Conservation (phyloP, 345 rosid genomes). For the Dimocarpus longan region DNA sequence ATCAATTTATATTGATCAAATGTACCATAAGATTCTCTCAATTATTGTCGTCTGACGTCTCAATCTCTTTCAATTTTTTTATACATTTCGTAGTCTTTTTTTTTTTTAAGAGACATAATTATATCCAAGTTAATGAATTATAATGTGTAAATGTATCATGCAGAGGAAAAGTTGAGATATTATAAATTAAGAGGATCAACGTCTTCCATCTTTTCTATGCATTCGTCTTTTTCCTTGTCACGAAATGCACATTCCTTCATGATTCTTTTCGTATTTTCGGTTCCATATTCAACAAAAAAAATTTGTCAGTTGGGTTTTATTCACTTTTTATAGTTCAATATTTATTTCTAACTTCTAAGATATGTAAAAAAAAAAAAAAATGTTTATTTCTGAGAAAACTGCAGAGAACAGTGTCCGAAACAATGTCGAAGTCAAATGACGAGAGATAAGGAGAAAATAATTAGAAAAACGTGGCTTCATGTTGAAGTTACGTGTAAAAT, state of each 20-base stretch:
- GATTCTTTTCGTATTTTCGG: not conserved
- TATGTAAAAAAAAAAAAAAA: not conserved
- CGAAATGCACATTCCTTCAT: not conserved
- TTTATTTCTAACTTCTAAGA: not conserved
- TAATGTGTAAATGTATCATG: not conserved
- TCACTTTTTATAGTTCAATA: not conserved
- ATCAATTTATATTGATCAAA: not conserved
- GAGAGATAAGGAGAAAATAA: not conserved
- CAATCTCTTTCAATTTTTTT: not conserved
- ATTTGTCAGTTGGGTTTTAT: no score
- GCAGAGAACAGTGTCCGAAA: not conserved
- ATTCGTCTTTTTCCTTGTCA: not conserved
- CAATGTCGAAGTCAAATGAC: not conserved
- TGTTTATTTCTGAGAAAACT: not conserved
- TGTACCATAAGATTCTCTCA: not conserved
- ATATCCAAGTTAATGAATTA: no score
- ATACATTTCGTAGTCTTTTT: not conserved
- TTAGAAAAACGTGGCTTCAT: not conserved
- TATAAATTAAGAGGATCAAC: not conserved
- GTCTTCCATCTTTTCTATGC: not conserved
- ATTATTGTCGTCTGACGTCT: not conserved
- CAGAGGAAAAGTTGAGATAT: not conserved
- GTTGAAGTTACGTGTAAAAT: slow-evolving; percentile 16
- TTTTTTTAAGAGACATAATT: no score
- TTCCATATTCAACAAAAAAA: not conserved